Evolutionary conservation across 2,329 filamentous ascomycete species (phyloP), one percentile per base, ranked within the genome.

Genomic region (Chaetothyriales sp.): DNA sequence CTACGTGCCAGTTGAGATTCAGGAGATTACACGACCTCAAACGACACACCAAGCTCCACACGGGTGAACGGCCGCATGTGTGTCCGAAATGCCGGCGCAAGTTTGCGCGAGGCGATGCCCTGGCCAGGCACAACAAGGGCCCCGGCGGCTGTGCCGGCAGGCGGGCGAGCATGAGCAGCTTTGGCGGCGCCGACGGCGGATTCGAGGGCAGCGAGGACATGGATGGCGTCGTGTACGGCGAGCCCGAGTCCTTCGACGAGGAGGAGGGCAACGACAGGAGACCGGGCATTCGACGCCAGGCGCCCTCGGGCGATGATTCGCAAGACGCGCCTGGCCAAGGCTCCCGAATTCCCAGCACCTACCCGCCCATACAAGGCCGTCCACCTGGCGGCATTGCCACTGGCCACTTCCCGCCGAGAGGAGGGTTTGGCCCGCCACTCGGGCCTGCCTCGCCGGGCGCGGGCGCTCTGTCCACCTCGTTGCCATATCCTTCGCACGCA

Each of bases 11-110:
- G 61, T 86, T 92, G 67, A 82, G 90, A 49, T 98, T 98, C 69
- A 81, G 92, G 51, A 82, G 92, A 57, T 75, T 97, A 49, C 92
- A 98, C 65, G 92, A 98, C 64, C 71, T 98, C 59, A 98, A 98
- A 72, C 82, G 92, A 43, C 92, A 98, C 66, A 89, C 85, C 58
- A 98, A 98, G 70, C 78, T 98, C 19, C 92, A 98, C 65, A 97
- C 90, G 0, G 92, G 92, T 51, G 92, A 98, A 71, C 83, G 94
- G 63, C 89, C 89, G 10, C 92, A 98, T 63, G 85, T 92, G 8
- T 98, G 92, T 63, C 85, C 86, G 43, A 95, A 94, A 66, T 98
- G 92, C 66, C 88, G 94, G 59, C 81, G 92, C 56, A 87, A 89
- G 60, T 98, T 98, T 70, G 92, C 92, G 45, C 83, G 92, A 58